phyloP scores from a whole-genome alignment of 116 monocot species.

The Trichopus zeylanicus region DNA sequence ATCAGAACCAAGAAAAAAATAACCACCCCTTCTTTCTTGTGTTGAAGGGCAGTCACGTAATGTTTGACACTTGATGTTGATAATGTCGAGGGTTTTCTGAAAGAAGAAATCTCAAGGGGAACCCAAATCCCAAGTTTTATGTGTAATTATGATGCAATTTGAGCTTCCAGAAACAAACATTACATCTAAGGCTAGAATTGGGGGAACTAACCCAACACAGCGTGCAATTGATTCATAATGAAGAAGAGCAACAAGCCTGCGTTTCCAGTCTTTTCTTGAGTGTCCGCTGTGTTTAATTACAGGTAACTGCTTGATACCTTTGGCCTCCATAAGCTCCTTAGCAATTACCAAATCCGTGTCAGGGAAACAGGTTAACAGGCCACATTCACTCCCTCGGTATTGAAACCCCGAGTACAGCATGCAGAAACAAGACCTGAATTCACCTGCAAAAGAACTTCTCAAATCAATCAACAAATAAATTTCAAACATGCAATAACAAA shows the following conservation, averaged over 20 bases:
- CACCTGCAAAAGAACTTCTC: conserved; percentile 33
- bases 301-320: conserved; percentile 58
- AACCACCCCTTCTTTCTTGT: too few relatives aligned
- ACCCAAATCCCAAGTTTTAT: too few relatives aligned
- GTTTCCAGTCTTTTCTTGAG: conserved; percentile 42
- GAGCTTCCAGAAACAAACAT: not conserved
- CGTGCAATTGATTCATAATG: conserved; percentile 59
- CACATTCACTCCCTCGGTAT: conserved; percentile 61
- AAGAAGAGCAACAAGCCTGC: conserved; percentile 70
- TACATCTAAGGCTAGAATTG: not conserved
- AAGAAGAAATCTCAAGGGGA: too few relatives aligned
- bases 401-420: conserved; percentile 64
- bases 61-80: too few relatives aligned
- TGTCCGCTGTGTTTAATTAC: conserved; percentile 48
- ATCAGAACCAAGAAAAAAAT: too few relatives aligned
- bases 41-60: too few relatives aligned
- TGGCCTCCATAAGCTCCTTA: conserved; percentile 71
- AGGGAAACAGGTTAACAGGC: conserved; percentile 77
- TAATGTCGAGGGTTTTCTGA: too few relatives aligned
- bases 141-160: too few relatives aligned
- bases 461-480: not conserved
- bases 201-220: conserved; percentile 55
- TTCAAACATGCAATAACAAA: too few relatives aligned
- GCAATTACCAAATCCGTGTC: conserved; percentile 85
- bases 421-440: conserved; percentile 43